Percentiles rank a stretch among this genome's conserved stretches.
Evolutionary conservation across 2,329 filamentous ascomycete species (phyloP).

Genomic region (Botrytis aclada): DNA sequence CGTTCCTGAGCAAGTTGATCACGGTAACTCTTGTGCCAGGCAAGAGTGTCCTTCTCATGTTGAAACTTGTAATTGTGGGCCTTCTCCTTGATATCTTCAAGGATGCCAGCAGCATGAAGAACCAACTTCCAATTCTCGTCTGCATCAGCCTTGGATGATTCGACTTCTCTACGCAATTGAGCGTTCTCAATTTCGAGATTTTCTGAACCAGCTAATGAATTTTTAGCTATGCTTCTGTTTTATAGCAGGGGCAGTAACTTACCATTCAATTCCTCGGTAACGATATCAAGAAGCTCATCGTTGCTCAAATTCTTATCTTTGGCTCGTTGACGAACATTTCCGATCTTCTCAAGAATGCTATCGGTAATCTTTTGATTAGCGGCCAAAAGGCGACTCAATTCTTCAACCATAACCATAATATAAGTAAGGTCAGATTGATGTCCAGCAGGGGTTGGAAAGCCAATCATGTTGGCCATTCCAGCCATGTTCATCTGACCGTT

Average conservation of each 20-base stretch:
- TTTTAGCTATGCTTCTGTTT: constrained; percentile 20
- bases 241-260: constrained; percentile 22
- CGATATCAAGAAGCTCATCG: constrained; percentile 55
- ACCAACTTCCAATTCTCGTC: constrained; percentile 58
- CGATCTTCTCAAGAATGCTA: constrained; percentile 62
- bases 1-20: constrained; percentile 63
- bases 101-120: constrained; percentile 53
- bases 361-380: constrained; percentile 58
- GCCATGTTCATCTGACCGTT: constrained; percentile 44
- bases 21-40: constrained; percentile 66
- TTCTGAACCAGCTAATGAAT: constrained; percentile 28
- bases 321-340: constrained; percentile 51
- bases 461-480: constrained; percentile 36
- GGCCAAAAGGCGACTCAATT: constrained; percentile 46
- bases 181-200: constrained; percentile 62
- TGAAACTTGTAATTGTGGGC: constrained; percentile 65
- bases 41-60: constrained; percentile 57
- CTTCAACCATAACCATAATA: constrained; percentile 66
- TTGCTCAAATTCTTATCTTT: constrained; percentile 54
- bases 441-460: constrained; percentile 58
- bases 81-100: constrained; percentile 58
- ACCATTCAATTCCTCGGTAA: constrained; percentile 57
- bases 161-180: constrained; percentile 58
- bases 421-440: constrained; percentile 67
- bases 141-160: constrained; percentile 57